Conservation (phyloP, 2,329 filamentous ascomycete genomes). For the Zopfia rhizophila region DNA sequence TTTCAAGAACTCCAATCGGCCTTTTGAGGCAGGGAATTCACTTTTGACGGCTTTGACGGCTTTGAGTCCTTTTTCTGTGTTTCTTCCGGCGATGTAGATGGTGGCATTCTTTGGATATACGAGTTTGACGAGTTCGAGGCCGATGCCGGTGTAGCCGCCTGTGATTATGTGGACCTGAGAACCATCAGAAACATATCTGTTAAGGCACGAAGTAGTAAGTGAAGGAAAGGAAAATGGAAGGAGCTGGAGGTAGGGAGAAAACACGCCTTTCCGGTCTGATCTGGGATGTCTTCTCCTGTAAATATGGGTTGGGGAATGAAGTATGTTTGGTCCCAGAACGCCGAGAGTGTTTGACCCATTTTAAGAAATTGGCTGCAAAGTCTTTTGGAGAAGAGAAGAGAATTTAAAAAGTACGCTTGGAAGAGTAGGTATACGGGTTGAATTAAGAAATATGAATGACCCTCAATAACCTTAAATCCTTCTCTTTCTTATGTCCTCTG, state of each 20-base stretch:
- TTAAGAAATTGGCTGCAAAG: no score
- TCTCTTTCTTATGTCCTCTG: no score
- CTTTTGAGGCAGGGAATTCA: conserved; percentile 42
- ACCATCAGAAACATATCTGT: neutral
- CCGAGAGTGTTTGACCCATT: no score
- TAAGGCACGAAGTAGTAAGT: neutral
- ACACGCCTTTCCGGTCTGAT: conserved; percentile 52
- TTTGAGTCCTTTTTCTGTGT: conserved; percentile 53
- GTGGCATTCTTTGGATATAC: conserved; percentile 63
- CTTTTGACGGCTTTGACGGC: conserved; percentile 58
- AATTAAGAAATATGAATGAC: no score
- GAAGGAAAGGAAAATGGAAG: neutral
- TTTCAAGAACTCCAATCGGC: conserved; percentile 25
- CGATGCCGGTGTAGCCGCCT: conserved; percentile 58
- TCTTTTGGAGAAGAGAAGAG: no score
- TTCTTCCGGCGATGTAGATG: conserved; percentile 64
- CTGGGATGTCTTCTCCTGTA: conserved; percentile 55
- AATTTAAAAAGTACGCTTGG: no score
- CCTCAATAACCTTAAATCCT: no score
- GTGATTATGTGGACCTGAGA: conserved; percentile 54
- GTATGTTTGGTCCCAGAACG: conserved; percentile 26
- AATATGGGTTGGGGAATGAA: conserved; percentile 51
- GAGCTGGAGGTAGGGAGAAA: neutral
- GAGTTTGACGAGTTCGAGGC: conserved; percentile 61
- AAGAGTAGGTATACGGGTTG: no score